These are phyloP conservation scores for Myxozyma mucilagina DNA, from an alignment of 805 yeast species.

Conservation along the genomic window DNA sequence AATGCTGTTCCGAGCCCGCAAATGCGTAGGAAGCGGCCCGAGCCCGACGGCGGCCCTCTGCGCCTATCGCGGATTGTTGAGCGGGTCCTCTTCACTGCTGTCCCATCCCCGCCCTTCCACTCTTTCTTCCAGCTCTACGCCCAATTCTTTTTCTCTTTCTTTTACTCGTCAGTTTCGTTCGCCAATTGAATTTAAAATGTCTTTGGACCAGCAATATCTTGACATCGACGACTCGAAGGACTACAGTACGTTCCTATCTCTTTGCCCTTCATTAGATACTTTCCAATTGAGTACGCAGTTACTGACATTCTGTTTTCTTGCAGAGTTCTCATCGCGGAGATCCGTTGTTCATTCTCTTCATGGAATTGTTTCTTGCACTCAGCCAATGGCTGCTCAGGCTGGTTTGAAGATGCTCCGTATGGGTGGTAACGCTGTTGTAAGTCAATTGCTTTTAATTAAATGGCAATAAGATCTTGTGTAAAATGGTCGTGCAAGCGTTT, in stretches of 20 bases:
- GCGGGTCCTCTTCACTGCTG: not conserved
- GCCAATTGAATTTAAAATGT: slow-evolving; percentile 24
- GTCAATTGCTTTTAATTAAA: not conserved
- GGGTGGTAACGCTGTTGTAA: slow-evolving; percentile 62
- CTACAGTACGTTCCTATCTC: not conserved
- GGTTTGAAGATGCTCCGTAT: slow-evolving; percentile 62
- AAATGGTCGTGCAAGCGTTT: not conserved
- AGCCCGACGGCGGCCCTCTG: slow-evolving; percentile 10
- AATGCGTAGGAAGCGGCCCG: slow-evolving; percentile 6
- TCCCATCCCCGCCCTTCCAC: slow-evolving; percentile 5
- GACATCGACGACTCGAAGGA: slow-evolving; percentile 27
- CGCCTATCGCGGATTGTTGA: slow-evolving; percentile 9
- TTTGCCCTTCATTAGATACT: not conserved
- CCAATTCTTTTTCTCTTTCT: not conserved
- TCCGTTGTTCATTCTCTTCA: slow-evolving; percentile 71
- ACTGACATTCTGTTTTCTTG: not conserved
- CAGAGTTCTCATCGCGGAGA: slow-evolving; percentile 56
- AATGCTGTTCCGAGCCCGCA: not conserved
- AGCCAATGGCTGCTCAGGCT: slow-evolving; percentile 75
- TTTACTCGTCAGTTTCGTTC: slow-evolving; percentile 12
- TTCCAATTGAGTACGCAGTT: not conserved
- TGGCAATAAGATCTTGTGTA: not conserved
- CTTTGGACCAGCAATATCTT: slow-evolving; percentile 30
- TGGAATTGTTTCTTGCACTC: slow-evolving; percentile 74
- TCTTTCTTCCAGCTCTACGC: not conserved